Evolutionary conservation across 2,329 filamentous ascomycete species (phyloP), one percentile per base, ranked within the genome.

Genomic region (Epichloe elymi): DNA sequence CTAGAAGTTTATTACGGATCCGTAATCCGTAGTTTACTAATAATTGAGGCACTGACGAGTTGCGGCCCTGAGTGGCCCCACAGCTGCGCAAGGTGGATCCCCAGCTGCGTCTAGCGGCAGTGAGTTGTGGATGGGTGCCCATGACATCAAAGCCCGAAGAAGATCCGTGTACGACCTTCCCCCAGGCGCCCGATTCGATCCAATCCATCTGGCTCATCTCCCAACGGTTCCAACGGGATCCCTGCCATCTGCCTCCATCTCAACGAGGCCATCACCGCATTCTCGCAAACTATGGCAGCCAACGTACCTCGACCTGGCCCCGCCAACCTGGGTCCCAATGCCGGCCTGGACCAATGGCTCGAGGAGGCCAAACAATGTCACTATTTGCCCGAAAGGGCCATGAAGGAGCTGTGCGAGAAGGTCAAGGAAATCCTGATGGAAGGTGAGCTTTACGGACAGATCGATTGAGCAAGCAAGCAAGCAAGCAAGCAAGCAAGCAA

Each of bases 401-500:
- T 98, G 93, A 98, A 98, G 76, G 87, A 95, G 68, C 78, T 98
- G 46, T 98, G 93, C 68, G 93, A 98, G 73, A 95, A 95, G 65
- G 93, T 97, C 54, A 98, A 98, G 74, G 93, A 97, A 71, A 94
- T 88, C 58, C 78, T 98, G 62, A 98, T 98, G 93, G 93, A 98
- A 76, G 88, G 88, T 93, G 66, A 58, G 63, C 53, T 43, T 20
- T 39, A 12, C 30, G 8, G 30, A 11, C 7, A 30, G 30, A 30
- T 30, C 30, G 30, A 30, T 30, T 11, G 7, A 30, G 10, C 30
- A 30, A 11, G 20, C 19, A 33, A n/a, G 6, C 26, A 15, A 12
- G 8, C 46, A 33, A 41, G 23, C n/a, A 17, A 41, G 23, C n/a
- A 17, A n/a, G 6, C 26, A 15, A 12, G 8, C 46, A 33, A 41